Conservation (phyloP, 805 yeast species). For the Candida piceae region DNA sequence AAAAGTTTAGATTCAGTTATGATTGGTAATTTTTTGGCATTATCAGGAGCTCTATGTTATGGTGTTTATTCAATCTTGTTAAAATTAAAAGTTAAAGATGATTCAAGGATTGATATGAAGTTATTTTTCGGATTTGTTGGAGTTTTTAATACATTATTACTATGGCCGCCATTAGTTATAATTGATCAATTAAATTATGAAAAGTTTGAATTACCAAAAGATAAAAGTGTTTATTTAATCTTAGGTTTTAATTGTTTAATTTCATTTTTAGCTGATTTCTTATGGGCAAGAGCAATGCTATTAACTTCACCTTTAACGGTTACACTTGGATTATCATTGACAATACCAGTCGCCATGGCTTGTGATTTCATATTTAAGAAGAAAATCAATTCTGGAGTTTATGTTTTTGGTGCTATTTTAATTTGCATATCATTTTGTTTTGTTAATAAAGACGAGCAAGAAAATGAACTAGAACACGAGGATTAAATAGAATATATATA, state of each 20-base stretch:
- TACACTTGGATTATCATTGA: slow-evolving; percentile 88
- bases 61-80: slow-evolving; percentile 86
- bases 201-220: slow-evolving; percentile 63
- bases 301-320: slow-evolving; percentile 92
- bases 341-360: slow-evolving; percentile 91
- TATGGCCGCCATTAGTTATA: slow-evolving; percentile 79
- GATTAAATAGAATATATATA: too few species aligned
- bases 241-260: slow-evolving; percentile 64
- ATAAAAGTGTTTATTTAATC: slow-evolving; percentile 44
- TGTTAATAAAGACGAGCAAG: slow-evolving; percentile 73
- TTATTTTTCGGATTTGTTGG: slow-evolving; percentile 96
- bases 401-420: slow-evolving; percentile 72
- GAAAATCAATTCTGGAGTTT: slow-evolving; percentile 53
- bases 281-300: slow-evolving; percentile 95
- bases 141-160: slow-evolving; percentile 59
- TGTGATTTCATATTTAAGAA: slow-evolving; percentile 79
- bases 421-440: slow-evolving; percentile 81
- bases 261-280: slow-evolving; percentile 82
- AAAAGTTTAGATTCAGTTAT: slow-evolving; percentile 26
- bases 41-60: slow-evolving; percentile 82
- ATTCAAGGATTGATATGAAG: slow-evolving; percentile 74
- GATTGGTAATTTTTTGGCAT: slow-evolving; percentile 74
- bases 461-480: slow-evolving; percentile 31
- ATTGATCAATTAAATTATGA: slow-evolving; percentile 66
- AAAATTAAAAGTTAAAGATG: slow-evolving; percentile 67